Base-by-base conservation (phyloP, 768 basidiomycete species). In the Gloeophyllum trabeum region DNA sequence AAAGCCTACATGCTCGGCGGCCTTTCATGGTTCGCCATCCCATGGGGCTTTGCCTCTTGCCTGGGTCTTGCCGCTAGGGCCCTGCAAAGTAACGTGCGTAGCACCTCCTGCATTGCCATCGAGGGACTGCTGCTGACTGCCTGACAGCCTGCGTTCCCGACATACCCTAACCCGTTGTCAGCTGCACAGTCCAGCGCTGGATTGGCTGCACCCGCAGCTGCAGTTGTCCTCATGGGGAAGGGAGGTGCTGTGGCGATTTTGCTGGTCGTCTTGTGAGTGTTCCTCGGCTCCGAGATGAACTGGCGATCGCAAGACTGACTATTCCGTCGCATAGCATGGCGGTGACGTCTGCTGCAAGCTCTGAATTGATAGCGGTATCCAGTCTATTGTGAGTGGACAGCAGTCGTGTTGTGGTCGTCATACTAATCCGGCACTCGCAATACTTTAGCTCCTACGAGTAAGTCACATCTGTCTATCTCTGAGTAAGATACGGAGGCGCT, bases 1-100 rank as follows among this genome's bases (percentile, higher is more conserved):
- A 70, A 65, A 45, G 71, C 72, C 14, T 74, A 73, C 66, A 71
- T 76, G 64, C 60, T 76, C 23, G 75, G 76, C 3, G 75, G 73
- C 4, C 52, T 76, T 24, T 73, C 74, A 1, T 76, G 75, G 75
- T 70, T 73, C 40, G 66, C 69, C 3, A 66, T 72, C n/a, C 72
- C 72, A 10, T 73, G 70, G 51, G 67, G 63, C 0, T 71, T 73
- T 44, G 70, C 64, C 5, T 69, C 69, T 3, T 65, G 65, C 35
- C 58, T 71, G 40, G 71, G 70, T 18, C 51, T 71, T n/a, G 57
- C 66, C 39, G 66, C 65, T 0, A 52, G 59, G 35, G 69, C 57
- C 7, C 51, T 65, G 35, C 49, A 55, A 37, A 50, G 55, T 26
- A 51, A 65, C 43, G 57, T 61, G 41, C 41, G 55, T 20, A 13